phyloP scores from a whole-genome alignment of 2,329 filamentous ascomycete genomes.

The Aquanectria penicillioides region DNA sequence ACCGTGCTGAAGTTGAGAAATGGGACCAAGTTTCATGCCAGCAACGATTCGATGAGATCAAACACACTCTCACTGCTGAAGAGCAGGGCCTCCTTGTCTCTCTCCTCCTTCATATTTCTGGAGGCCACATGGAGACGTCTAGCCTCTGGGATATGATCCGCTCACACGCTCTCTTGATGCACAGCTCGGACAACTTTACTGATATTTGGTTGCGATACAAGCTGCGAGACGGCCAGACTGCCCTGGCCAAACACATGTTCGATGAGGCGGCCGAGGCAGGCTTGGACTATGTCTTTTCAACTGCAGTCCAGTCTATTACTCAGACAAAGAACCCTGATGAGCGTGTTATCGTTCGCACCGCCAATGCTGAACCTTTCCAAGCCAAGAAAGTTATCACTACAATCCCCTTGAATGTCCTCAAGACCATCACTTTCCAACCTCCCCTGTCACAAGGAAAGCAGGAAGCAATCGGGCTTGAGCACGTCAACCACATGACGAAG shows the following conservation, averaged over 20 bases:
- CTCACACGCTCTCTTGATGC: conserved; percentile 33
- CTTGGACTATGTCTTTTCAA: conserved; percentile 42
- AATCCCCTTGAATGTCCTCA: conserved; percentile 22
- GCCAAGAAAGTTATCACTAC: conserved; percentile 37
- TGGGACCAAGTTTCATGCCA: conserved; percentile 41
- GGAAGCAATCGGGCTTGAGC: conserved; percentile 19
- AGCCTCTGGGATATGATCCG: conserved; percentile 36
- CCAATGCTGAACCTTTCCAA: conserved; percentile 18
- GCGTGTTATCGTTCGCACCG: neutral
- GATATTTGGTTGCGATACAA: conserved; percentile 39
- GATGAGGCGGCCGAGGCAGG: conserved; percentile 36
- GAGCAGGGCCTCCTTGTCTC: conserved; percentile 39
- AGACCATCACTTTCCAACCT: conserved; percentile 12
- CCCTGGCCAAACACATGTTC: conserved; percentile 40
- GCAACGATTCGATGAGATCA: conserved; percentile 43
- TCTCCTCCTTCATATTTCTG: conserved; percentile 39
- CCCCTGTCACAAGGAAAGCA: conserved; percentile 1
- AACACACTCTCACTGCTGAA: conserved; percentile 42
- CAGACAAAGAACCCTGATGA: conserved; percentile 6
- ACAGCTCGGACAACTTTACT: conserved; percentile 36
- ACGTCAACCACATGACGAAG: conserved; percentile 36
- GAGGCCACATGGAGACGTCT: conserved; percentile 38
- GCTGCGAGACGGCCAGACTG: conserved; percentile 43
- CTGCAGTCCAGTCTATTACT: conserved; percentile 26
- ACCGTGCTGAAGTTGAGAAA: conserved; percentile 19